These are phyloP conservation scores for Lichtheimia ramosa DNA, from an alignment of 371 early-diverging fungal genomes.

Conservation along the genomic window DNA sequence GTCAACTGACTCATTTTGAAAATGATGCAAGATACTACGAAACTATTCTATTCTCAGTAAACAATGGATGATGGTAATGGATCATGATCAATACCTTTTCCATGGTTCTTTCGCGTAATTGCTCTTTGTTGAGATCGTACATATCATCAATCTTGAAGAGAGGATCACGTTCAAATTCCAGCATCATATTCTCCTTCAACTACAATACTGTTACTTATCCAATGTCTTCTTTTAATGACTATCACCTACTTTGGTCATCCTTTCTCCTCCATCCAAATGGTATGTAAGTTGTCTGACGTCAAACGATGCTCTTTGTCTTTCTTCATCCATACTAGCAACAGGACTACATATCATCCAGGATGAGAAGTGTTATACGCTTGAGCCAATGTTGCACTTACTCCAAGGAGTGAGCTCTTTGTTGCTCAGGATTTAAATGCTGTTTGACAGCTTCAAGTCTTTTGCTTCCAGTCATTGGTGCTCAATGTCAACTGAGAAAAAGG, in stretches of 20 bases:
- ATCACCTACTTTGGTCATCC: conserved; percentile 50
- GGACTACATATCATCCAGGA: conserved; percentile 31
- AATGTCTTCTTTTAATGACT: background rate
- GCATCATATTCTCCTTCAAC: conserved; percentile 81
- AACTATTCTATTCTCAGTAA: conserved; percentile 30
- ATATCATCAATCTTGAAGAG: conserved; percentile 81
- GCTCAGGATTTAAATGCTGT: conserved; percentile 24
- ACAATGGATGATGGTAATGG: background rate
- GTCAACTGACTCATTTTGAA: conserved; percentile 74
- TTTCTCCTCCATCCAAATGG: conserved; percentile 78
- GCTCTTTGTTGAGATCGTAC: conserved; percentile 71
- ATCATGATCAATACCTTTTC: conserved; percentile 51
- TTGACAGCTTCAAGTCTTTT: conserved; percentile 25
- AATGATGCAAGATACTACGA: conserved; percentile 71
- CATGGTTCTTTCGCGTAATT: conserved; percentile 88
- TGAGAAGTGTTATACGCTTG: background rate
- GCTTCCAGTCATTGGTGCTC: conserved; percentile 6
- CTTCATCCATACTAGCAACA: conserved; percentile 54
- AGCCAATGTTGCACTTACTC: conserved; percentile 16
- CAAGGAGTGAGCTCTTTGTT: conserved; percentile 21
- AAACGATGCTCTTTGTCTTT: conserved; percentile 77
- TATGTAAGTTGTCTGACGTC: conserved; percentile 77
- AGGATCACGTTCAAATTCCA: conserved; percentile 88
- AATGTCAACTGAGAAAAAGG: background rate
- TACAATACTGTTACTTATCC: conserved; percentile 10